Base-by-base conservation (phyloP, 441 rosid species). In the Erodium moschatum region DNA sequence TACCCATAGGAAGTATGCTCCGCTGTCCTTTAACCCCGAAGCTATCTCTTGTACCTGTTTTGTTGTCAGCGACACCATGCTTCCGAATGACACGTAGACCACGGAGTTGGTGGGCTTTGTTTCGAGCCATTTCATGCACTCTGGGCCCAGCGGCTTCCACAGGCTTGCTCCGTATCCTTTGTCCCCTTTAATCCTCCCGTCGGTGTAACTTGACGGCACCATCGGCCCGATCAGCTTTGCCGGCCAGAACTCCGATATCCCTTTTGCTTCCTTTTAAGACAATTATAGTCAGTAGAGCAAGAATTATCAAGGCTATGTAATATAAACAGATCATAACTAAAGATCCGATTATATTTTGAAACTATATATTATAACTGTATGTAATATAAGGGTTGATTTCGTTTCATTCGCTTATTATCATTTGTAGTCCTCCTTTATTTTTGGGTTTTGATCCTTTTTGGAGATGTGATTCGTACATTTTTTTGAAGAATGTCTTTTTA, bases 171-270 rank as follows among this genome's bases (percentile, higher is more conserved):
- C 91, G 7, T 88, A 87, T 38, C 79, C 86, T 64, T 44, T 69
- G 76, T 89, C 95, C 0, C 66, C 85, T 54, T 77, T 75, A 6
- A 83, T 79, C 52, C 84, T 58, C 0, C 70, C 79, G 24, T 85
- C 95, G 5, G 86, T 62, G 65, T 86, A 91, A 0, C 80, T 82
- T 0, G 90, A 87, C 20, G 97, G 97, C 20, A 87, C 80, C 90
- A 82, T 83, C 0, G 96, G 97, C 16, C 97, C 97, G 0, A 91
- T 84, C 74, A 87, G 73, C 69, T 84, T 86, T 7, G 76, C 88
- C 0, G 75, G 86, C 86, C 91, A 85, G 7, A 83, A 74, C 52
- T 76, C 80, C 2, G 80, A 75, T 44, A 83, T 76, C 21, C 76
- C 76, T 74, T 11, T 74, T 35, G 75, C 85, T 66, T 77, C 85